Evolutionary conservation across 1,139 yeast genomes (phyloP), one percentile per base, ranked within the genome.

Genomic region (Lodderomyces orthopsilosis): DNA sequence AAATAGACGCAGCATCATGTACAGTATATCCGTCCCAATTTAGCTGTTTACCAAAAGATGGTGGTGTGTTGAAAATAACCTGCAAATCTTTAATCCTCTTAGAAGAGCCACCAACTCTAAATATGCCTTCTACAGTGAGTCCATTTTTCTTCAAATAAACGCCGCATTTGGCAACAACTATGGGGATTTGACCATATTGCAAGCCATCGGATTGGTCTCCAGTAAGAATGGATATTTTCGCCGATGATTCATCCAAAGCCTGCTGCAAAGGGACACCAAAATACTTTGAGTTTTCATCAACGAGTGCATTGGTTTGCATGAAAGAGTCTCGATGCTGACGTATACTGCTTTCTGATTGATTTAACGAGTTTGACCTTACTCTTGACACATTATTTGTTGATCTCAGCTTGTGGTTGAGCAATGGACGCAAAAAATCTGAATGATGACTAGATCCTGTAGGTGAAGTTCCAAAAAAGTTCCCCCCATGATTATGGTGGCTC

Each of bases 141-240:
- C 87, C 95, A 51, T 88, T 83, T 41, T 80, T 79, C 58, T 93
- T 93, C 49, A 93, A 66, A 59, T 67, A 91, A 1, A 87, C 83
- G 2, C 98, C 97, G 66, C 98, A 91, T 55, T 90, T 87, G 19
- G 98, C 98, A 24, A 93, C 95, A n/a, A 93, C 88, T 18, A 86
- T 75, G 1, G 96, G 96, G 28, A 89, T 84, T 47, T 77, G 72
- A 14, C 96, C 96, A 57, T 85, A 89, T 41, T 81, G 80, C 12
- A 71, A 63, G 4, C 49, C 51, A 28, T 43, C 39, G 6, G 45
- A 33, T 28, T 48, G 43, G 24, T 50, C 53, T 4, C 41, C 47
- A 40, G 74, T 66, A 53, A 85, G 71, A 9, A 86, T 79, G 18
- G 85, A 79, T 43, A 89, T 86, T 41, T 82, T 79, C 10, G 90